These are phyloP conservation scores for Flueggea neowawraea DNA, from an alignment of 441 rosid genomes.

Conservation along the genomic window DNA sequence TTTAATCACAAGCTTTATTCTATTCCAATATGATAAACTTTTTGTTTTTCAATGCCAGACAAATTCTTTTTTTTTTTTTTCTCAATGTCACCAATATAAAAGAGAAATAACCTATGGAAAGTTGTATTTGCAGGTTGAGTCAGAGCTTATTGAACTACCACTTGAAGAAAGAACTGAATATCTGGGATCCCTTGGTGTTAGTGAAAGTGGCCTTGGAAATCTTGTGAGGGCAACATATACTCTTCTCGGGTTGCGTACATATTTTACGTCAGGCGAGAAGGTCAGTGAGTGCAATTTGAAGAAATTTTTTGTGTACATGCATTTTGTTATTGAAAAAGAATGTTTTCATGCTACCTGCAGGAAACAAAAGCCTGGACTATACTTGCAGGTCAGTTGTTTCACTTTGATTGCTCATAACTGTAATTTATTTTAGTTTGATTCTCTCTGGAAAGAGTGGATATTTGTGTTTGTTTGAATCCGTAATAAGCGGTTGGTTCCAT, in stretches of 20 bases:
- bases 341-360: slow-evolving; percentile 35
- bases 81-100: not conserved
- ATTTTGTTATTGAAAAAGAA: slow-evolving; percentile 12
- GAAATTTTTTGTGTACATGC: not conserved
- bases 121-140: slow-evolving; percentile 70
- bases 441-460: not conserved
- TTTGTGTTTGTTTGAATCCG: not conserved
- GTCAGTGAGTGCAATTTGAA: slow-evolving; percentile 34
- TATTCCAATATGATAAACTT: too few species aligned
- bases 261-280: slow-evolving; percentile 97
- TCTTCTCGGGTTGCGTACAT: slow-evolving; percentile 82
- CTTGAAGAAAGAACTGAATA: slow-evolving; percentile 78
- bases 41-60: too few species aligned
- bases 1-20: too few species aligned
- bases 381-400: slow-evolving; percentile 56
- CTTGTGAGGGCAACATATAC: slow-evolving; percentile 87
- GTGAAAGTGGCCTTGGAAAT: slow-evolving; percentile 87
- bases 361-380: slow-evolving; percentile 98
- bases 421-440: not conserved
- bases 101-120: slow-evolving; percentile 12
- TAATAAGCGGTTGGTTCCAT: not conserved
- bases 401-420: not conserved
- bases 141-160: slow-evolving; percentile 92
- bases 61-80: too few species aligned
- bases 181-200: slow-evolving; percentile 80